These are phyloP conservation scores for Albatrellus sp. DNA, from an alignment of 1,284 basidiomycete species.

Conservation along the genomic window DNA sequence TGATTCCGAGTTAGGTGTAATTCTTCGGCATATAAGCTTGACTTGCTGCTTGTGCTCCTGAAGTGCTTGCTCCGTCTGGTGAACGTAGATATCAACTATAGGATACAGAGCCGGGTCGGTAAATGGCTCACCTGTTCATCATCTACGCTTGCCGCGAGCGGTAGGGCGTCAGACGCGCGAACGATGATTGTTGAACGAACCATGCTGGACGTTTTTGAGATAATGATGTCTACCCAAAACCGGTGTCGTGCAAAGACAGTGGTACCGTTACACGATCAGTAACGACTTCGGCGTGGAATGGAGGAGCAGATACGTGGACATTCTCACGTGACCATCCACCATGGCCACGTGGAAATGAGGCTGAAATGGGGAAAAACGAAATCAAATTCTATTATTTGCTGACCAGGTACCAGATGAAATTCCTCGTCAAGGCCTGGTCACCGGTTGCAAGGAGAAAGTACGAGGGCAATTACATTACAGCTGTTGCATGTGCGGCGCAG, in stretches of 20 bases:
- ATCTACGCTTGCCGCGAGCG: constrained; percentile 88
- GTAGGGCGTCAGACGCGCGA: constrained; percentile 82
- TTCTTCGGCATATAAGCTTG: constrained; percentile 90
- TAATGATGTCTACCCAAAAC: not conserved
- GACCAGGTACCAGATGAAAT: too few species aligned
- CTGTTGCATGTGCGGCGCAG: too few species aligned
- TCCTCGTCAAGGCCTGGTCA: too few species aligned
- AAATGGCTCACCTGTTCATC: constrained; percentile 69
- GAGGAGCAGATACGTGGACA: not conserved
- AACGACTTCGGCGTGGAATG: too few species aligned
- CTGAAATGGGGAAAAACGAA: too few species aligned
- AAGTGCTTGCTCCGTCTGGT: constrained; percentile 83
- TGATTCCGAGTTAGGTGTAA: constrained; percentile 89
- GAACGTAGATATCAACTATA: constrained; percentile 4
- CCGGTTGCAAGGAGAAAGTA: too few species aligned
- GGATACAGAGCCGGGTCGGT: constrained; percentile 1
- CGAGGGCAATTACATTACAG: too few species aligned
- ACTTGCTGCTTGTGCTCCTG: constrained; percentile 98
- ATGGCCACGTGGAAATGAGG: too few species aligned
- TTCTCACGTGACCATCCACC: not conserved
- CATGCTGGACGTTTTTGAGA: constrained; percentile 35
- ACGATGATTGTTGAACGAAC: constrained; percentile 88
- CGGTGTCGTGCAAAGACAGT: too few species aligned
- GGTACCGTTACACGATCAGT: too few species aligned
- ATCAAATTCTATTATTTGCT: too few species aligned